Evolutionary conservation across 2,329 filamentous ascomycete genomes (phyloP).

Genomic region (Coniochaeta sp.): DNA sequence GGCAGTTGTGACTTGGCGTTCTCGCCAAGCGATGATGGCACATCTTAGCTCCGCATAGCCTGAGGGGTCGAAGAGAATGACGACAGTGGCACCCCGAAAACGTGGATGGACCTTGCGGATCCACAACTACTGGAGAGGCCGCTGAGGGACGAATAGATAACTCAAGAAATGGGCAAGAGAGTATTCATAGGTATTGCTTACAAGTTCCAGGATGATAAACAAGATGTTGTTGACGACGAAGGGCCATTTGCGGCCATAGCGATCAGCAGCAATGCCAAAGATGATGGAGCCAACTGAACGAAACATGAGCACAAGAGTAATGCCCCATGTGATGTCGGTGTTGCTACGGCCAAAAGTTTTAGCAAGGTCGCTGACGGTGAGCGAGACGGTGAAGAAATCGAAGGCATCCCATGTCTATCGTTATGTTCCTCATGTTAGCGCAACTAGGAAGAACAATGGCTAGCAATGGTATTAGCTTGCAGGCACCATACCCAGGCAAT

Average conservation of each 20-base stretch:
- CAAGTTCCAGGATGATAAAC: constrained; percentile 64
- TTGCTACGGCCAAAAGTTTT: constrained; percentile 13
- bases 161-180: neutral
- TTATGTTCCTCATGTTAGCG: neutral
- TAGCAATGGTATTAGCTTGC: neutral
- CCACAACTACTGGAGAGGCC: neutral
- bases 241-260: constrained; percentile 59
- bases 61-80: neutral
- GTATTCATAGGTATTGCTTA: constrained; percentile 21
- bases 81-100: neutral
- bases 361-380: constrained; percentile 47
- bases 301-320: constrained; percentile 56
- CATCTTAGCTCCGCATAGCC: neutral
- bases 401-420: constrained; percentile 54
- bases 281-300: constrained; percentile 45
- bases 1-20: neutral
- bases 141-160: neutral
- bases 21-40: neutral
- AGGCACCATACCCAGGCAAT: constrained; percentile 39
- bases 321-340: constrained; percentile 55
- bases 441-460: neutral
- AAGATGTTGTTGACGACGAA: constrained; percentile 70
- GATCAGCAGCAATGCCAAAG: constrained; percentile 48
- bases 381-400: constrained; percentile 59
- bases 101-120: neutral